Base-by-base conservation (phyloP, 2,329 filamentous ascomycete genomes). In the Exophiala aquamarina region DNA sequence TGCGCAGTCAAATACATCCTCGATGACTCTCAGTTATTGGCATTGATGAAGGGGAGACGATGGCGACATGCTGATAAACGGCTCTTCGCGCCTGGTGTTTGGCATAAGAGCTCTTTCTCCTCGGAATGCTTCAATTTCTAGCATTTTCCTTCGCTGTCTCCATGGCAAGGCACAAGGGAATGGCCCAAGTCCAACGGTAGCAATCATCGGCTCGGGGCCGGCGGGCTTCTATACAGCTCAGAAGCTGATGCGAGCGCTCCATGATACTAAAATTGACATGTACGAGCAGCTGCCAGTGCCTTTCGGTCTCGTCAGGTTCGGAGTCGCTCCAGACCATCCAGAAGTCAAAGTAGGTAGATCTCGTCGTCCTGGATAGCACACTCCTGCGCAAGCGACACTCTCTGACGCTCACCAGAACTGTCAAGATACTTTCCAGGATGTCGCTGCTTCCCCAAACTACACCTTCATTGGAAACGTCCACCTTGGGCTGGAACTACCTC, bases 321-420 rank as follows among this genome's bases (percentile, higher is more conserved):
- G 93, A 7, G 93, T 98, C 49, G 94, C 93, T n/a, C 93, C 93
- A 4, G 93, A 98, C 66, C 93, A 98, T 69, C 92, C 93, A 1
- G 92, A 98, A 71, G 93, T 98, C 58, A 98, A 98, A 82, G 89
- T 93, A 71, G 50, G 70, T 15, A 15, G 28, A 43, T 28, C 19
- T 28, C 14, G 13, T 31, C 9, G 13, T 34, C n/a, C 6, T 6
- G 32, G 6, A 7, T 18, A 14, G 6, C 32, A 14, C 32, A 8
- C 14, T 34, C 13, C n/a, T 34, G 13, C 5, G 6, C 32, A 34
- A 6, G n/a, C 13, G 14, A 34, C 32, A 6, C 32, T 6, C 5
- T 14, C 29, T 37, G 28, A 32, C 28, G 20, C 3, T 4, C 18
- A 19, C 14, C 62, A 94, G 89, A 97, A 96, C 64, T 97, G 92